These are phyloP conservation scores for Nectriaceae sp. DNA, from an alignment of 2,329 filamentous ascomycete genomes.

Conservation along the genomic window DNA sequence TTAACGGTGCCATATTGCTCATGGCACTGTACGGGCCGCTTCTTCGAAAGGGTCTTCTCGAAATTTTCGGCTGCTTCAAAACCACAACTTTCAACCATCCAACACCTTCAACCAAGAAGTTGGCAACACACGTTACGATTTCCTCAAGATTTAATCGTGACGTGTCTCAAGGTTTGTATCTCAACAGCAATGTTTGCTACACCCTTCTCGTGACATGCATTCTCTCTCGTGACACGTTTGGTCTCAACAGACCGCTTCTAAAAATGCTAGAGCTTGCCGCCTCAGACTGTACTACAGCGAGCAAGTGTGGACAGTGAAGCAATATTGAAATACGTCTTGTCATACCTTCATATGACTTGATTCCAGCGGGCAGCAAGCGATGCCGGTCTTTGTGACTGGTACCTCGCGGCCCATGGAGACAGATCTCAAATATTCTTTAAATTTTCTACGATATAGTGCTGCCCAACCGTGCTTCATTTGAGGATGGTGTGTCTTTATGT, in stretches of 20 bases:
- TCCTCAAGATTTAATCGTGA: conserved; percentile 14
- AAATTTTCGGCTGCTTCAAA: conserved; percentile 12
- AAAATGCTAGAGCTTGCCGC: conserved; percentile 68
- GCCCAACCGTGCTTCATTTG: no score
- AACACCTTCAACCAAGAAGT: background rate
- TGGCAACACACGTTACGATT: background rate
- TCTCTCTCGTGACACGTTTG: background rate
- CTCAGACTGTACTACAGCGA: conserved; percentile 54
- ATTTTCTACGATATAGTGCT: conserved; percentile 16
- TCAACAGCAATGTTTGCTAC: background rate
- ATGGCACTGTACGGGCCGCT: conserved; percentile 20
- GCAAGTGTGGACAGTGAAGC: conserved; percentile 73
- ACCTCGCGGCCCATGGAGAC: conserved; percentile 41
- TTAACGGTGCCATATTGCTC: rapidly evolving
- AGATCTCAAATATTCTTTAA: conserved; percentile 16
- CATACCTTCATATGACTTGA: conserved; percentile 21
- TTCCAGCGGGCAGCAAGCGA: conserved; percentile 35
- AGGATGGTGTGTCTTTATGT: no score
- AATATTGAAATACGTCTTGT: conserved; percentile 48
- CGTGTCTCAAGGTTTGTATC: conserved; percentile 22
- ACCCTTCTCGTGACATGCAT: conserved; percentile 1
- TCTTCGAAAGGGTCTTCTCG: conserved; percentile 6
- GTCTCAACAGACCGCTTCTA: conserved; percentile 48
- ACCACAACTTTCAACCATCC: no score
- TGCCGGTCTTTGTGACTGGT: conserved; percentile 26